Percentiles rank a stretch among this genome's conserved stretches.
Conservation (phyloP, 148 eudicot genomes). For the Rhododendron molle region DNA sequence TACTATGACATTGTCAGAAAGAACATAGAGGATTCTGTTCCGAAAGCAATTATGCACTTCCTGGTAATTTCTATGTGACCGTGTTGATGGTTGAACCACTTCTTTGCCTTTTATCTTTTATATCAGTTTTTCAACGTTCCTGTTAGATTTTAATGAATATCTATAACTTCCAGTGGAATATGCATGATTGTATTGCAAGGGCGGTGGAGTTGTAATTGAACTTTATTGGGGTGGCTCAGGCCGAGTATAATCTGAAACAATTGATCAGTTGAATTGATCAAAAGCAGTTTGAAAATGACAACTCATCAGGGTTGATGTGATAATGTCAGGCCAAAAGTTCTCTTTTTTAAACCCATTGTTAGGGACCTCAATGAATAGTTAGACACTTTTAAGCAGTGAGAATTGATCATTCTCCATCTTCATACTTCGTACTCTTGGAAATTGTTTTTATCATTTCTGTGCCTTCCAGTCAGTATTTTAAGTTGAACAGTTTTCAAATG, state of each 20-base stretch:
- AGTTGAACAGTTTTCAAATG: not conserved
- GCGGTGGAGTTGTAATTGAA: not conserved
- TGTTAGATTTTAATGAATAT: not conserved
- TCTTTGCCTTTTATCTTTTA: not conserved
- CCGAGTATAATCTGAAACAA: not conserved
- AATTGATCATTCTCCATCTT: not conserved
- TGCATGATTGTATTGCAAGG: not conserved
- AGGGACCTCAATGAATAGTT: not conserved
- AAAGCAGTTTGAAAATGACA: not conserved
- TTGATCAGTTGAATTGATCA: not conserved
- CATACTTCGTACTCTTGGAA: not conserved
- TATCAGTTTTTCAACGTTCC: not conserved
- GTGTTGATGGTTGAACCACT: not conserved
- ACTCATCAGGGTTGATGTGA: not conserved
- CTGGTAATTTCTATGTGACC: slow-evolving; percentile 46
- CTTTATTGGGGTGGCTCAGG: not conserved
- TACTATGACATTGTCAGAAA: slow-evolving; percentile 93
- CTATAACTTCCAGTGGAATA: not conserved
- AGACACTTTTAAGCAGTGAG: not conserved
- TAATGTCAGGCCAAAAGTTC: not conserved
- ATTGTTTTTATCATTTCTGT: not conserved
- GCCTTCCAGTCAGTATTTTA: not conserved
- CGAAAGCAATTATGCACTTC: slow-evolving; percentile 99
- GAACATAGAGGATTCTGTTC: slow-evolving; percentile 84
- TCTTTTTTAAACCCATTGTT: not conserved